Percentiles rank a stretch among this genome's conserved stretches.
Conservation (phyloP, 495 filamentous ascomycete genomes). For the Penicillium manginii region DNA sequence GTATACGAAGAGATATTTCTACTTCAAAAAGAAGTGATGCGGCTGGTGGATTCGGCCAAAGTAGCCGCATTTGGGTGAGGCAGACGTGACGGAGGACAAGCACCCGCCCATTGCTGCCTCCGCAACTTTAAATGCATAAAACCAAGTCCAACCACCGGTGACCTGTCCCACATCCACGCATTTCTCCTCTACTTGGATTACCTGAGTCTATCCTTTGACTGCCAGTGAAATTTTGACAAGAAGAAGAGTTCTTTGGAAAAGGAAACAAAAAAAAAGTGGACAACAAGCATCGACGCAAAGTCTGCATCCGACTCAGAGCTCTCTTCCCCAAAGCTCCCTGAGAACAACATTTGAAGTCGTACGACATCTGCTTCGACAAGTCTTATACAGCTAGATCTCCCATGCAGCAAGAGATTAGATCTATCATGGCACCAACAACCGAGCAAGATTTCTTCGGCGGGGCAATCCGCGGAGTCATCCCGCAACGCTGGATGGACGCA, state of each 20-base stretch:
- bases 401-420: not conserved
- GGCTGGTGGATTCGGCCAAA: too few relatives aligned
- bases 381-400: not conserved
- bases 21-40: too few relatives aligned
- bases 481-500: conserved; percentile 75
- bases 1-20: too few relatives aligned
- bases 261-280: not conserved
- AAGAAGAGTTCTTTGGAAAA: not conserved
- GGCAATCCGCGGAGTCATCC: conserved; percentile 73
- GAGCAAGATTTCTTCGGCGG: conserved; percentile 76
- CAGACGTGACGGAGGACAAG: not conserved
- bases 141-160: too few relatives aligned
- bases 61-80: too few relatives aligned
- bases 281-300: not conserved
- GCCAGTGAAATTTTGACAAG: not conserved
- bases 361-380: not conserved
- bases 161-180: too few relatives aligned
- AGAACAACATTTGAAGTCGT: not conserved
- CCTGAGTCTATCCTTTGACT: not conserved
- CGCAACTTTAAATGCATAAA: too few relatives aligned
- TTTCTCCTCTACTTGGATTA: not conserved
- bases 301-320: not conserved
- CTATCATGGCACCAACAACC: conserved; percentile 53
- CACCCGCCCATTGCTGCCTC: not conserved
- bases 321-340: not conserved